Base-by-base conservation (phyloP, 352 stramenopile genomes). In the Globisporangium megalacanthum region DNA sequence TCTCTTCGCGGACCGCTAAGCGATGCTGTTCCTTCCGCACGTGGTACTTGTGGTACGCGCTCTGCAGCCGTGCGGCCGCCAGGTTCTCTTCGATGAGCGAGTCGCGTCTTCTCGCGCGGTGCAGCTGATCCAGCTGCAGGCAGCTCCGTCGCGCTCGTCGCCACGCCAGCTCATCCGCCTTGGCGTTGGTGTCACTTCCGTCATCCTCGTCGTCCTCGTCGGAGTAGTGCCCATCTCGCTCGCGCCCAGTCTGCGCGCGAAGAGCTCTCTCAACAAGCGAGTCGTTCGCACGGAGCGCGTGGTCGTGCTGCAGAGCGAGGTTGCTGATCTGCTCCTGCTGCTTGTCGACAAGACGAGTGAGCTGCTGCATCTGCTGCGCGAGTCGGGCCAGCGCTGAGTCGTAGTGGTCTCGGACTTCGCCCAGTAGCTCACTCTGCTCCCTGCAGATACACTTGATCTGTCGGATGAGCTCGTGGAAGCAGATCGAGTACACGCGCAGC, bases 391-490 rank as follows among this genome's bases (percentile, higher is more conserved):
- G 48, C 6, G 61, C 66, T 9, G 62, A 61, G 49, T 88, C 73
- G 56, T 88, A 88, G 22, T 69, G 72, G 11, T 65, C 57, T 1
- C 74, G 71, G 20, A 89, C 81, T 46, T 89, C 78, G n/a, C 65
- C 49, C 17, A 91, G 54, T 10, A 91, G 58, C 46, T 87, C 78
- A 55, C 79, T 86, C 54, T 93, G 83, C 63, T 93, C 83, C 46
- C 74, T 79, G 60, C 80, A 91, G 54, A 89, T 85, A 48, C 64
- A 91, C 54, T 80, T 78, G 53, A 90, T 84, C 54, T 93, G 83
- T 3, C 80, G 73, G 22, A 68, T 77, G 22, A 93, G 65, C 58
- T 93, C 83, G 53, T 88, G 77, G 57, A 89, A 93, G 52, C 79
- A 88, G 33, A 88, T 22, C 20, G 80, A 86, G 69, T 89, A 88